Conservation (phyloP, 805 yeast species). For the Candida silvatica region DNA sequence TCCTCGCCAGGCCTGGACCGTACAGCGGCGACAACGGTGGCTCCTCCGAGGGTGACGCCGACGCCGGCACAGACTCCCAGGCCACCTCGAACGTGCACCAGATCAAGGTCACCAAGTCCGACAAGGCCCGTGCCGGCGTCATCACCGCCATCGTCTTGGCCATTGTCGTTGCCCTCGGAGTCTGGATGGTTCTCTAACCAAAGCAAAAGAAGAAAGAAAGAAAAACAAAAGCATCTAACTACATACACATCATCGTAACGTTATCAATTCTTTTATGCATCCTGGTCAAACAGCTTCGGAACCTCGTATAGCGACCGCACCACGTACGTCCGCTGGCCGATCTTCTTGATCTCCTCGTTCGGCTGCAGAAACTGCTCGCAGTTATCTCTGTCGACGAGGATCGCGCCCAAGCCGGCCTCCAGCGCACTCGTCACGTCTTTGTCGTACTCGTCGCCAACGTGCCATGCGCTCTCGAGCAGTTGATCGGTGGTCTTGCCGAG, state of each 20-base stretch:
- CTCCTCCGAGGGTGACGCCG: conserved; percentile 52
- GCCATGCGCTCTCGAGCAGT: conserved; percentile 37
- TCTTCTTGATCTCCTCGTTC: conserved; percentile 6
- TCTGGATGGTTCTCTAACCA: conserved; percentile 56
- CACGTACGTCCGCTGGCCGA: conserved; percentile 12
- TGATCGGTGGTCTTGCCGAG: conserved; percentile 4
- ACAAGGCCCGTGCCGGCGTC: conserved; percentile 85
- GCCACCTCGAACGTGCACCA: conserved; percentile 35
- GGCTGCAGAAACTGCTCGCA: conserved; percentile 4
- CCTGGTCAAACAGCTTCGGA: conserved; percentile 5
- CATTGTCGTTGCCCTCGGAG: conserved; percentile 51
- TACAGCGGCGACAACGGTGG: conserved; percentile 61
- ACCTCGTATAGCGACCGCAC: conserved; percentile 10
- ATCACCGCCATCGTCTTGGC: conserved; percentile 69
- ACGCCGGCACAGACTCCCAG: conserved; percentile 42
- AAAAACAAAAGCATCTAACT: not conserved
- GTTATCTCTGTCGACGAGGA: conserved; percentile 22
- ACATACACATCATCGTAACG: no score
- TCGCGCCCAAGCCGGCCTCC: conserved; percentile 54
- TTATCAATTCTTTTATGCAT: no score
- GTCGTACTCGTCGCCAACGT: conserved; percentile 53
- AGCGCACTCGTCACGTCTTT: conserved; percentile 48
- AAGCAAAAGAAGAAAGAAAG: not conserved
- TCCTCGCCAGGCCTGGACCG: conserved; percentile 41
- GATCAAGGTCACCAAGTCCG: conserved; percentile 47